phyloP scores from a whole-genome alignment of 2,329 filamentous ascomycete species.

The Cercospora zeae-maydis region DNA sequence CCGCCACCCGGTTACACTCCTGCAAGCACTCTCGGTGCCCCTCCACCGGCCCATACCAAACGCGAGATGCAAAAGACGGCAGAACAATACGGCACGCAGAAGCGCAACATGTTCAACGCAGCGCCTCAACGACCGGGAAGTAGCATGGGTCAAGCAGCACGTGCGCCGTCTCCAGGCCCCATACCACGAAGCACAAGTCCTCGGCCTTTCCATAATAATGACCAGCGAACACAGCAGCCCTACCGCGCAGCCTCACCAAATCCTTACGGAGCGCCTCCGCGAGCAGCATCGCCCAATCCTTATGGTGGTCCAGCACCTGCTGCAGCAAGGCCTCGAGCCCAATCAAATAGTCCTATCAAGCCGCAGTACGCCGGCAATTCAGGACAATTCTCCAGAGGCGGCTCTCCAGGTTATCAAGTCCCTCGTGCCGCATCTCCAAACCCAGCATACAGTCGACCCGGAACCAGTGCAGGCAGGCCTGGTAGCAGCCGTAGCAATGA shows the following conservation, averaged over 20 bases:
- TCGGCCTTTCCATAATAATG: slow-evolving; percentile 51
- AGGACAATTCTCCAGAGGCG: slow-evolving; percentile 34
- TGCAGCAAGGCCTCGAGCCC: slow-evolving; percentile 35
- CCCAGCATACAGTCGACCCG: slow-evolving; percentile 38
- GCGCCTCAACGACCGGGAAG: slow-evolving; percentile 33
- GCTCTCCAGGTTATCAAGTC: slow-evolving; percentile 40
- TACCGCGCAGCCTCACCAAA: slow-evolving; percentile 58
- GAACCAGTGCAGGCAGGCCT: slow-evolving; percentile 38
- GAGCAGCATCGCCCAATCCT: slow-evolving; percentile 40
- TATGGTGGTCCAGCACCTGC: slow-evolving; percentile 45
- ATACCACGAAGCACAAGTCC: slow-evolving; percentile 54
- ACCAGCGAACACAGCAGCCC: slow-evolving; percentile 16
- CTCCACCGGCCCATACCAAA: slow-evolving; percentile 86
- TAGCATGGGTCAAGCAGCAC: slow-evolving; percentile 34
- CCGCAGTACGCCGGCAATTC: slow-evolving; percentile 33
- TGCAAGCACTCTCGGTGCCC: slow-evolving; percentile 77
- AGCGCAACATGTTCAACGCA: slow-evolving; percentile 68
- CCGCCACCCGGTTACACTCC: slow-evolving; percentile 86
- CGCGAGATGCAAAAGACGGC: slow-evolving; percentile 95
- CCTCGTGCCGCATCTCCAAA: slow-evolving; percentile 40
- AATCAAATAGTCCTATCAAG: slow-evolving; percentile 44
- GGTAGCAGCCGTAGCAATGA: slow-evolving; percentile 44
- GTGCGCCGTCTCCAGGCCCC: slow-evolving; percentile 64
- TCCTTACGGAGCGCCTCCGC: slow-evolving; percentile 49
- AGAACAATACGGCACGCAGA: slow-evolving; percentile 80